Base-by-base conservation (phyloP, 2,329 filamentous ascomycete species). In the Fusarium brevicatenulatum region DNA sequence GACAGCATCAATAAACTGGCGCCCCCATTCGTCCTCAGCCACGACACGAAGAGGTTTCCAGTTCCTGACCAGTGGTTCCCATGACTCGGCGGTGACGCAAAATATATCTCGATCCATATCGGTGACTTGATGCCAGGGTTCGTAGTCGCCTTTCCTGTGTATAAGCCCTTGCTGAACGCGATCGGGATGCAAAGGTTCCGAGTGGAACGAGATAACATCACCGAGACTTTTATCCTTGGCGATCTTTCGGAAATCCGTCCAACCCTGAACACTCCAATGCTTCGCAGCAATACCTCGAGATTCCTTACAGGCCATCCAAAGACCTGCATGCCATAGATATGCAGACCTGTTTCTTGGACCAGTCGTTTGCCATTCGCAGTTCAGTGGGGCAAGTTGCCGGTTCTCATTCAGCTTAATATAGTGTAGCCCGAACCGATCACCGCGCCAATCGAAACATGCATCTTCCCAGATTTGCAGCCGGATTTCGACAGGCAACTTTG, bases 81-180 rank as follows among this genome's bases (percentile, higher is more conserved):
- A 46, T 12, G 12, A n/a, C 7, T n/a, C 54, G 0, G 54, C 9
- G 0, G 54, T 36, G 10, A 57, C 5, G 4, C 28, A 57, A 11
- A 57, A 36, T 11, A 21, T 32, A 44, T 36, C 54, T 10, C 1
- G 12, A 1, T 8, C 5, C 15, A 23, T n/a, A 34, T 34, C 37
- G 2, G 23, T 3, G 3, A 57, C 39, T 36, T 57, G 54, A 5
- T 12, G 54, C 54, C 40, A 57, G 28, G 54, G 54, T 34, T 57
- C 40, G 11, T 57, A 57, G n/a, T 57, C 40, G 3, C 40, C 54
- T 44, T 44, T 57, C 3, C 40, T 34, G 15, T 56, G 28, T 23
- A 56, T 34, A 4, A 19, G 25, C 21, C 21, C 53, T 30, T 11
- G 16, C 32, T 10, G 13, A 12, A 28, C 7, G 28, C 12, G 5